phyloP scores from a whole-genome alignment of 2,329 filamentous ascomycete genomes.

The Colletotrichum nymphaeae region DNA sequence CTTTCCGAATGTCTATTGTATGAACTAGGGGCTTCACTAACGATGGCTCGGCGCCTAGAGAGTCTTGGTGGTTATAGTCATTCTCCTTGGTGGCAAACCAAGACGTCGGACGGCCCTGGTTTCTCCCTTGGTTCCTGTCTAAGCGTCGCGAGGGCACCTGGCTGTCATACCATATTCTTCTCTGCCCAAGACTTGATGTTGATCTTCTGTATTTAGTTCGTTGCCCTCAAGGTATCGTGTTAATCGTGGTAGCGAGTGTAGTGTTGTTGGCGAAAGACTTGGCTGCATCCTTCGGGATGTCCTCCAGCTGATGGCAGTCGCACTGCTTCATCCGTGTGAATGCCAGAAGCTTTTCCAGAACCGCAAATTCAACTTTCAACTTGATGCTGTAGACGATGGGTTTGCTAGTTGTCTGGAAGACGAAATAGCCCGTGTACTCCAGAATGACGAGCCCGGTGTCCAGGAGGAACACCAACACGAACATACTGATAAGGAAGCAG shows the following conservation, averaged over 20 bases:
- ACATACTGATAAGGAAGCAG: slow-evolving; percentile 51
- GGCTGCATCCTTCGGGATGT: neutral
- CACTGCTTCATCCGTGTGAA: slow-evolving; percentile 21
- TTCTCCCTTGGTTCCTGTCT: no score
- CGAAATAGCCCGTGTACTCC: slow-evolving; percentile 51
- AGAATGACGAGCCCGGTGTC: slow-evolving; percentile 50
- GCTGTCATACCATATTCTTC: no score
- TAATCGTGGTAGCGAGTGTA: slow-evolving; percentile 22
- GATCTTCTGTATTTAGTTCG: no score
- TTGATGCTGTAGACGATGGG: slow-evolving; percentile 33
- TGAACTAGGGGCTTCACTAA: no score
- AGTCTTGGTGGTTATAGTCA: no score
- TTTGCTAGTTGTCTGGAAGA: slow-evolving; percentile 35
- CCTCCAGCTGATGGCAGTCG: slow-evolving; percentile 9
- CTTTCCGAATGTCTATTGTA: no score
- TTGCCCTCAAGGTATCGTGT: neutral
- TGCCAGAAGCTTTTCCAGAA: slow-evolving; percentile 52
- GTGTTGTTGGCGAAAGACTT: neutral
- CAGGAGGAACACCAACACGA: slow-evolving; percentile 51
- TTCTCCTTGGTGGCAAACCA: no score
- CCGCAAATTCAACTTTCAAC: slow-evolving; percentile 58
- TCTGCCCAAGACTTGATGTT: no score
- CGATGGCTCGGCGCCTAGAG: no score
- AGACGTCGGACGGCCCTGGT: no score
- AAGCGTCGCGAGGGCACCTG: no score